Conservation (phyloP, 306 rosid genomes). For the Senna tora region DNA sequence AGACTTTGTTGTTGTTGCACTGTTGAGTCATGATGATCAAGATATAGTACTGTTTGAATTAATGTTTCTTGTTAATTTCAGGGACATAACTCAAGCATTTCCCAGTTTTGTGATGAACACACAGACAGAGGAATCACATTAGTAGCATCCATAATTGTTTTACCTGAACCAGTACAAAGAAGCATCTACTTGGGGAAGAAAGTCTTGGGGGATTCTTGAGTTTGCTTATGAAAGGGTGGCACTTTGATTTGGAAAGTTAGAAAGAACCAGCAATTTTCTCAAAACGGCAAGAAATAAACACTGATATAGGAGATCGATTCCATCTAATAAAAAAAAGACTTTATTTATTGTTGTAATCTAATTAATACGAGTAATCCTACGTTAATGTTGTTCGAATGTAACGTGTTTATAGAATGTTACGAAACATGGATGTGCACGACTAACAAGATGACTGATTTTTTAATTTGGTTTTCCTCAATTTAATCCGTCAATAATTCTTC, state of each 20-base stretch:
- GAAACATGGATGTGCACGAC: background rate
- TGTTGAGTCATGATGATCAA: background rate
- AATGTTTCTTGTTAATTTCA: constrained; percentile 5
- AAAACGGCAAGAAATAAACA: background rate
- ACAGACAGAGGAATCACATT: constrained; percentile 31
- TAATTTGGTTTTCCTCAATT: too few relatives aligned
- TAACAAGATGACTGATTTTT: too few relatives aligned
- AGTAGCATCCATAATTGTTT: background rate
- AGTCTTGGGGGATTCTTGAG: background rate
- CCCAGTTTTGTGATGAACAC: constrained; percentile 42
- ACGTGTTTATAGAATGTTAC: background rate
- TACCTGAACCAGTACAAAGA: background rate
- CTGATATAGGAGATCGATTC: too few relatives aligned
- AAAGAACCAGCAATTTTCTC: constrained; percentile 16
- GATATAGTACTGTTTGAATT: background rate
- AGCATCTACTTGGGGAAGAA: background rate
- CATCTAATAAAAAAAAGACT: too few relatives aligned
- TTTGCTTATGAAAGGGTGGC: background rate
- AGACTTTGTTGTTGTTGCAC: background rate
- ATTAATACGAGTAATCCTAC: background rate
- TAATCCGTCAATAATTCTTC: too few relatives aligned
- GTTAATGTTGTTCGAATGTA: background rate
- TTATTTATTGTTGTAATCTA: too few relatives aligned
- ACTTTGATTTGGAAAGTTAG: background rate
- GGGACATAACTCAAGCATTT: constrained; percentile 49